Percentiles rank a stretch among this genome's conserved stretches.
These are phyloP conservation scores for Metarhizium sp. DNA, from an alignment of 2,329 filamentous ascomycete genomes.

Conservation along the genomic window DNA sequence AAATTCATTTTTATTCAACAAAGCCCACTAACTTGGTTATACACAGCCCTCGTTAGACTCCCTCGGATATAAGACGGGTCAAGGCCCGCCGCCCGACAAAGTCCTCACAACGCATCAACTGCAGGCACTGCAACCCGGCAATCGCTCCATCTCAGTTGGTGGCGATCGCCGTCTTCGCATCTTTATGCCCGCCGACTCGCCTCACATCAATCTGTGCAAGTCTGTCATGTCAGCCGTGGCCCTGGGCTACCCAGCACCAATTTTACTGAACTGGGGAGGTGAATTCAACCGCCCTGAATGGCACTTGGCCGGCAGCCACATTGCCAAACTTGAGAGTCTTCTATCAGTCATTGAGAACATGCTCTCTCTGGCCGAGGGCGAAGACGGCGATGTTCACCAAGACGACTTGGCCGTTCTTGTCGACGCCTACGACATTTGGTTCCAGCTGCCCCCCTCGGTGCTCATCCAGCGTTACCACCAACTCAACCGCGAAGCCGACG, in stretches of 20 bases:
- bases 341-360: conserved; percentile 16
- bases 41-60: background rate
- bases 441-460: conserved; percentile 28
- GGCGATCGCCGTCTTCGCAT: conserved; percentile 21
- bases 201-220: conserved; percentile 28
- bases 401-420: conserved; percentile 22
- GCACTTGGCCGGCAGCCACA: conserved; percentile 28
- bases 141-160: conserved; percentile 4
- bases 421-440: conserved; percentile 30
- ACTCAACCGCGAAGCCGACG: conserved; percentile 24
- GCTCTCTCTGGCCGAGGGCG: conserved; percentile 4
- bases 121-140: background rate
- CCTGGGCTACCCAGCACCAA: conserved; percentile 27
- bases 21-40: background rate
- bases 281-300: conserved; percentile 27
- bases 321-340: conserved; percentile 25
- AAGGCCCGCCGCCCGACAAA: background rate
- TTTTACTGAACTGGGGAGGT: conserved; percentile 26
- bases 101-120: conserved; percentile 3
- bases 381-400: conserved; percentile 2
- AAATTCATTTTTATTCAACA: background rate
- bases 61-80: background rate
- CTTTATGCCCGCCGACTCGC: conserved; percentile 28
- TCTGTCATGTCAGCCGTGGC: conserved; percentile 27
- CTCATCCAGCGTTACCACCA: conserved; percentile 26